Base-by-base conservation (phyloP, 305 asterid species). In the Ajuga reptans region DNA sequence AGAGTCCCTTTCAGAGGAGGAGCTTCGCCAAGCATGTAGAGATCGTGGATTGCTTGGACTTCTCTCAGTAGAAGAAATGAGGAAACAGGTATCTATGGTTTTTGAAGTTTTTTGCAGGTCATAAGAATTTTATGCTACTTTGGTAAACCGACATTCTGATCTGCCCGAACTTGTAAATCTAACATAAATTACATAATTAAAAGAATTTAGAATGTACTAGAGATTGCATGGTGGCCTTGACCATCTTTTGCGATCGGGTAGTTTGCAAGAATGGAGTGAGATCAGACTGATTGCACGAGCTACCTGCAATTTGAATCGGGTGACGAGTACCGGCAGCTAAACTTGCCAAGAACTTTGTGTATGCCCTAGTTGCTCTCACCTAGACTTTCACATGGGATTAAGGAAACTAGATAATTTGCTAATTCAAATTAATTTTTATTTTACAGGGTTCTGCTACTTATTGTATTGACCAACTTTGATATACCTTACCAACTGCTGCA, bases 41-140 rank as follows among this genome's bases (percentile, higher is more conserved):
- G 97, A 90, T 53, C 91, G 98, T 66, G 98, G 98, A 69, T 79
- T 92, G 80, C 96, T 92, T 69, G 98, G 97, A 75, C 81, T 90
- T 76, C 89, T 86, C 78, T 90, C 98, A 62, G 89, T 86, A 43
- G 97, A 88, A 59, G 98, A 92, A 76, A 90, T 90, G 98, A 81
- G 87, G 69, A 87, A 92, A 73, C 98, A 90, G 95, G 98, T 89
- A 68, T 46, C 33, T 51, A 18, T 17, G 39, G 9, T 24, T 39
- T 39, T 57, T 16, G 34, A 49, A 17, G 62, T 33, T 34, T 60
- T 46, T 66, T 70, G 49, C 64, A 54, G 33, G 67, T 63, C 41
- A 52, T 61, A 57, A 41, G 58, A 68, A 66, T 64, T 12, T 37
- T 10, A 29, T 68, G 34, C n/a, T 33, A 34, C 8, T 53, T 2